Evolutionary conservation across 495 filamentous ascomycete genomes (phyloP), one percentile per base, ranked within the genome.

Genomic region (Filosporella fistucella): DNA sequence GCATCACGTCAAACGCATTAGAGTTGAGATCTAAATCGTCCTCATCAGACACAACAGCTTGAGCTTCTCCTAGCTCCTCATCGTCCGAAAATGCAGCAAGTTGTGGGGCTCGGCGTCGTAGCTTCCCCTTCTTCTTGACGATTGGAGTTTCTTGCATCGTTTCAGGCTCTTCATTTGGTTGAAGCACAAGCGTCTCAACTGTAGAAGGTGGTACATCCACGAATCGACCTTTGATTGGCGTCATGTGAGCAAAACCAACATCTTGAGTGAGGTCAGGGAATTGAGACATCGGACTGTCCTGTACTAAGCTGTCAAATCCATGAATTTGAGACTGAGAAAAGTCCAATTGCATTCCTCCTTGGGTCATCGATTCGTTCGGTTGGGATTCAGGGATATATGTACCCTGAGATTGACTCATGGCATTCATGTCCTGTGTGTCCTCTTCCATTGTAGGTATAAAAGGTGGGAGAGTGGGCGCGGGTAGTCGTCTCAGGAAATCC

Each of bases 211-310:
- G 84, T 0, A 72, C 68, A 2, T 73, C 72, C 21, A 82, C 56
- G 53, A 87, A 89, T 25, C 85, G 74, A 45, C 78, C 77, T 42
- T 62, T 67, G n/a, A 78, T 61, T 7, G 74, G 75, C 0, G 75
- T 67, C 47, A 63, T 73, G 30, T 70, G 57, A 40, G 70, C 69
- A 59, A 94, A 94, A 0, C 91, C 91, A 25, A 72, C 73, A 63
- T 97, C 91, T 55, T 95, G 91, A 3, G 89, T 95, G 0, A 86
- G 86, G 47, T 95, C 48, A 3, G 89, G 80, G 38, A 82, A 66
- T 30, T 72, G 67, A 11, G 73, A 74, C 23, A 71, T 65, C 49
- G 89, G 78, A 1, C 84, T 86, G 40, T 64, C 55, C n/a, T 62
- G 58, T 26, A 71, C 57, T 8, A 77, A 57, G 39, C 66, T 71